These are phyloP conservation scores for Periglandula ipomoeae DNA, from an alignment of 2,329 filamentous ascomycete species.

Conservation along the genomic window DNA sequence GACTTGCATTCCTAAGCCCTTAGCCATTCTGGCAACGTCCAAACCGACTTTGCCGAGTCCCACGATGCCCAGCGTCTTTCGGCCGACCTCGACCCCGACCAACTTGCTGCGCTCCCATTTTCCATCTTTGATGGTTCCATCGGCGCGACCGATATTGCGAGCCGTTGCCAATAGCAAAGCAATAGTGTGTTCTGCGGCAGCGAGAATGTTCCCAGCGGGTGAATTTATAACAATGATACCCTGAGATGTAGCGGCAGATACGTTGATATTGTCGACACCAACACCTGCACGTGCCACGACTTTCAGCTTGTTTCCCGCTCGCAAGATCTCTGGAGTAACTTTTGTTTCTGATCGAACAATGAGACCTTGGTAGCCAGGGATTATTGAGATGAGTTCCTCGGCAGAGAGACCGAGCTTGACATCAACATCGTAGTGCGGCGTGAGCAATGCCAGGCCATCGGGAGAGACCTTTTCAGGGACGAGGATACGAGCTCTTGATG, in stretches of 20 bases:
- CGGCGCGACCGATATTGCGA: slow-evolving; percentile 62
- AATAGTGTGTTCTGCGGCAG: slow-evolving; percentile 71
- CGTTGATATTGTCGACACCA: slow-evolving; percentile 75
- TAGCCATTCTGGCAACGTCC: slow-evolving; percentile 70
- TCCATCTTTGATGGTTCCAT: slow-evolving; percentile 58
- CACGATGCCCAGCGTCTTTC: slow-evolving; percentile 67
- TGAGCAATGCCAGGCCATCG: slow-evolving; percentile 65
- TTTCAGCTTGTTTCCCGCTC: slow-evolving; percentile 58
- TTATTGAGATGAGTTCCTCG: slow-evolving; percentile 55
- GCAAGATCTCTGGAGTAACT: slow-evolving; percentile 59
- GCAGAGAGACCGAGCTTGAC: slow-evolving; percentile 52
- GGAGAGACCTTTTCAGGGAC: slow-evolving; percentile 73
- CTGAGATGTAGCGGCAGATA: slow-evolving; percentile 59
- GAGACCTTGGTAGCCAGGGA: slow-evolving; percentile 64
- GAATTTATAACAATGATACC: slow-evolving; percentile 77
- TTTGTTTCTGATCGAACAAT: slow-evolving; percentile 77
- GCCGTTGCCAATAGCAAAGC: slow-evolving; percentile 66
- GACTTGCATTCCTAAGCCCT: slow-evolving; percentile 68
- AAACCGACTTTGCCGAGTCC: slow-evolving; percentile 78
- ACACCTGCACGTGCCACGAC: slow-evolving; percentile 76
- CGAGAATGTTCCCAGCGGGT: slow-evolving; percentile 70
- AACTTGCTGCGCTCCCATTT: slow-evolving; percentile 68
- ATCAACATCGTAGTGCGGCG: slow-evolving; percentile 59
- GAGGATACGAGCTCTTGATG: slow-evolving; percentile 42
- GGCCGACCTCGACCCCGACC: slow-evolving; percentile 68